A percentile compares a stretch with the other conserved stretches of the same genome.
These are phyloP conservation scores for Zygosaccharomyces lentus DNA, from an alignment of 805 yeast genomes.

Conservation along the genomic window DNA sequence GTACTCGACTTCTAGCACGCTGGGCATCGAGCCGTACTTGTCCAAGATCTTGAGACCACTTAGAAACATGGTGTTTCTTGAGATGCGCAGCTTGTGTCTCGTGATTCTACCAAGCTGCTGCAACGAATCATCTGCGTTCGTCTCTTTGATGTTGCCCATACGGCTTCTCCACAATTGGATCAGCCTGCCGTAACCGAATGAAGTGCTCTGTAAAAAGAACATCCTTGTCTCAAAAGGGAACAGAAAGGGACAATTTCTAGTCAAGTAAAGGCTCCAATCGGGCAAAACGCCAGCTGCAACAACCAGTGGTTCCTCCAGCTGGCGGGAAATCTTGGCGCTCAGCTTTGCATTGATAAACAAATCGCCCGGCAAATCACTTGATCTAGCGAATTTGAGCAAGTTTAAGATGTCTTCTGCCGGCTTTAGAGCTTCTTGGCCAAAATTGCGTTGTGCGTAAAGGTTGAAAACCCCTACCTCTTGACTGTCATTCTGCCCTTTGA, in stretches of 20 bases:
- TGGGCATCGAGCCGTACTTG: slow-evolving; percentile 72
- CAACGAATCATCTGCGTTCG: slow-evolving; percentile 26
- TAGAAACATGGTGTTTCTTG: slow-evolving; percentile 63
- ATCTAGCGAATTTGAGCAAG: slow-evolving; percentile 46
- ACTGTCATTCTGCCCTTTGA: slow-evolving; percentile 25
- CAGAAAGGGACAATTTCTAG: slow-evolving; percentile 71
- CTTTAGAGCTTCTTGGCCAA: slow-evolving; percentile 6
- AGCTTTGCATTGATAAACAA: slow-evolving; percentile 71
- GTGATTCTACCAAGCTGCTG: slow-evolving; percentile 66
- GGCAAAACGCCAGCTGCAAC: slow-evolving; percentile 87
- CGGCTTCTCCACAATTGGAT: slow-evolving; percentile 71
- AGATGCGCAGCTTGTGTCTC: slow-evolving; percentile 73
- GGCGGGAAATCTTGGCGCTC: slow-evolving; percentile 80
- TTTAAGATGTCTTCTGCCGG: slow-evolving; percentile 39
- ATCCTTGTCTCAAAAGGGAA: slow-evolving; percentile 81
- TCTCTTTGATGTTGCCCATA: slow-evolving; percentile 38
- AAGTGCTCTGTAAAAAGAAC: slow-evolving; percentile 75
- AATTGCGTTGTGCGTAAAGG: slow-evolving; percentile 8
- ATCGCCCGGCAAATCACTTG: slow-evolving; percentile 35
- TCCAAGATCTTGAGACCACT: slow-evolving; percentile 78
- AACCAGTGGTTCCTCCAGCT: slow-evolving; percentile 81
- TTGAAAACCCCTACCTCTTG: slow-evolving; percentile 4
- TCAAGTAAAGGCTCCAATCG: slow-evolving; percentile 73
- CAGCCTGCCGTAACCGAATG: slow-evolving; percentile 83
- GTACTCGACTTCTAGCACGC: slow-evolving; percentile 80